These are phyloP conservation scores for Dendrobium officinale DNA, from an alignment of 106 monocot genomes.

Conservation along the genomic window DNA sequence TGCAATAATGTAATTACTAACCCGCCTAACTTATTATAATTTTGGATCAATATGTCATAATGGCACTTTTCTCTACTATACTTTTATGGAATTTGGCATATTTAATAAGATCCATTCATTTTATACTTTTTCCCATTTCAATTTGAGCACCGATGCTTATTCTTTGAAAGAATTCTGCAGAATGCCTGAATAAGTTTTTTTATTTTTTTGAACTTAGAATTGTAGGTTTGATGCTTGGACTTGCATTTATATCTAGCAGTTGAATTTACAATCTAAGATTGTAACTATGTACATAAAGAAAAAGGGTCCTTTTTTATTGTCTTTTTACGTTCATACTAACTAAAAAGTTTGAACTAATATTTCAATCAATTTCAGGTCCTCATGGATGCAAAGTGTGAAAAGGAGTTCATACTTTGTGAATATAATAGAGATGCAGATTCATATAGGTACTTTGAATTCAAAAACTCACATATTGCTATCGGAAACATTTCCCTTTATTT, in stretches of 20 bases:
- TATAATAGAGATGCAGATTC: conserved; percentile 99
- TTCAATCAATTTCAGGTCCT: conserved; percentile 35
- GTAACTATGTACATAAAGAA: not conserved
- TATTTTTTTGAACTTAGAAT: not conserved
- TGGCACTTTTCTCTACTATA: not conserved
- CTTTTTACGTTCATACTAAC: not conserved
- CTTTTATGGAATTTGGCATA: not conserved
- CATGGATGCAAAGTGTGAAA: conserved; percentile 45
- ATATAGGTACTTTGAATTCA: conserved; percentile 42
- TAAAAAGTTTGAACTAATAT: not conserved
- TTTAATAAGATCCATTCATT: not conserved
- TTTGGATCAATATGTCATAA: no score
- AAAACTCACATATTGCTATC: not conserved
- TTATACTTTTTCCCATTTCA: not conserved
- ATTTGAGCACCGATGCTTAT: not conserved
- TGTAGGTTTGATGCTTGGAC: not conserved
- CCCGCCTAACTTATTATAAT: no score
- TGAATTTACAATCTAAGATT: not conserved
- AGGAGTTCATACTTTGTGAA: conserved; percentile 93
- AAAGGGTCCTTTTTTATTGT: not conserved
- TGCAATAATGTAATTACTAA: no score
- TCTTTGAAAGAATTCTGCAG: not conserved
- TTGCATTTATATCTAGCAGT: not conserved
- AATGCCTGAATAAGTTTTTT: not conserved
- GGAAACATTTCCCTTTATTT: not conserved